Evolutionary conservation across 2,329 filamentous ascomycete genomes (phyloP), one percentile per base, ranked within the genome.

Genomic region (Simplicillium sp.): DNA sequence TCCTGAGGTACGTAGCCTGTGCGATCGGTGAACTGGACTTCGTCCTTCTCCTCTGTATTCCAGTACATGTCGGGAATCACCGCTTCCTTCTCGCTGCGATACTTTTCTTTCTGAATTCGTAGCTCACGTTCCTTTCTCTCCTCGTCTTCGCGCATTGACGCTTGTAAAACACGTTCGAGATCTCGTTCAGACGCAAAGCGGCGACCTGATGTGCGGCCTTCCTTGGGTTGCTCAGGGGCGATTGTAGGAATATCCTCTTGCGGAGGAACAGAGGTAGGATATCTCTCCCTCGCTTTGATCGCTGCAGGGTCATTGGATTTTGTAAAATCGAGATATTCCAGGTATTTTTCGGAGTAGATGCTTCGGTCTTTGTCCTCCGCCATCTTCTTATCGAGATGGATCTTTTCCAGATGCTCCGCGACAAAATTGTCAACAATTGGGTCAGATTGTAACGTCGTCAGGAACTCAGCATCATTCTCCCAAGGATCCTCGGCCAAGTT

Each of bases 51-150:
- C 40, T 80, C 70, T 9, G 71, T 64, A 8, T 71, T 73, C 64
- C 78, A 78, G 45, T 79, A 73, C 72, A 87, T 83, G 42, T 78
- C 68, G 0, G 85, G 85, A 37, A 90, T 77, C 4, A 73, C 69
- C 1, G 86, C 86, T 57, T 90, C 86, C 54, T 85, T 87, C 35
- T 85, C 82, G 47, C 77, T 83, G 45, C 84, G 81, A 44, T 81
- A 80, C 53, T 82, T 81, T 40, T 83, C 79, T 54, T 82, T 79
- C 48, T 78, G 74, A 29, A 75, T 75, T 39, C 75, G 67, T 36
- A 70, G 61, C 48, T 84, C 80, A 37, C 82, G 77, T 48, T 87
- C 82, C 44, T 77, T 72, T 29, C 77, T 71, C 52, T 87, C 83
- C 46, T 82, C 80, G 44, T 85, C 82, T 48, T 83, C 80, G 16